Conservation (phyloP, 495 filamentous ascomycete genomes). For the Neurospora terricola region DNA sequence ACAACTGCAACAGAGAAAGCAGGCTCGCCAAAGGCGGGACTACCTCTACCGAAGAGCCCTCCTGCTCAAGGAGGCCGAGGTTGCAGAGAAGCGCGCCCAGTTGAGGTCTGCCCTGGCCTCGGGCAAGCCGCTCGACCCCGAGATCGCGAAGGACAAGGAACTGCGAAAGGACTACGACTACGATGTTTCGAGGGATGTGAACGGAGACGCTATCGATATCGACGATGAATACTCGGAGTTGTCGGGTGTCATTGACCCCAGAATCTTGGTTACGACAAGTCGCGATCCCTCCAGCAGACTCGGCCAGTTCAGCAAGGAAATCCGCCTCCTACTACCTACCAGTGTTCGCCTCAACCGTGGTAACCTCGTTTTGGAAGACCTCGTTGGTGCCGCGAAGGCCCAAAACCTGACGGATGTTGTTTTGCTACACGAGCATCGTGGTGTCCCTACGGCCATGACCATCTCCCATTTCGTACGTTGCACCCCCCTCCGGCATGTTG, state of each 20-base stretch:
- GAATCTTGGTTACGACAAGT: slow-evolving; percentile 79
- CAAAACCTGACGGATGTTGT: slow-evolving; percentile 76
- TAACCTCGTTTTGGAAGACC: slow-evolving; percentile 74
- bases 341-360: slow-evolving; percentile 86
- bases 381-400: slow-evolving; percentile 69
- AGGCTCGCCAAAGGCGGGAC: slow-evolving; percentile 80
- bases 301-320: slow-evolving; percentile 88
- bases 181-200: slow-evolving; percentile 66
- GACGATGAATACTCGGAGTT: slow-evolving; percentile 64
- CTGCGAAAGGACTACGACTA: slow-evolving; percentile 87
- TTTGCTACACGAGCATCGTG: slow-evolving; percentile 87
- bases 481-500: neutral
- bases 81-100: slow-evolving; percentile 79
- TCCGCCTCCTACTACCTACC: slow-evolving; percentile 82
- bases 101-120: slow-evolving; percentile 75
- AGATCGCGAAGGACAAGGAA: slow-evolving; percentile 79
- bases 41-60: slow-evolving; percentile 74
- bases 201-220: slow-evolving; percentile 55
- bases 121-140: slow-evolving; percentile 70
- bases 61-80: slow-evolving; percentile 80
- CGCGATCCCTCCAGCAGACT: slow-evolving; percentile 79
- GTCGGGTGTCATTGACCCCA: slow-evolving; percentile 22
- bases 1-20: slow-evolving; percentile 41
- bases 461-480: slow-evolving; percentile 60
- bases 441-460: slow-evolving; percentile 83